phyloP scores from a whole-genome alignment of 139 green algal genomes.

The Coelastrella sp. region DNA sequence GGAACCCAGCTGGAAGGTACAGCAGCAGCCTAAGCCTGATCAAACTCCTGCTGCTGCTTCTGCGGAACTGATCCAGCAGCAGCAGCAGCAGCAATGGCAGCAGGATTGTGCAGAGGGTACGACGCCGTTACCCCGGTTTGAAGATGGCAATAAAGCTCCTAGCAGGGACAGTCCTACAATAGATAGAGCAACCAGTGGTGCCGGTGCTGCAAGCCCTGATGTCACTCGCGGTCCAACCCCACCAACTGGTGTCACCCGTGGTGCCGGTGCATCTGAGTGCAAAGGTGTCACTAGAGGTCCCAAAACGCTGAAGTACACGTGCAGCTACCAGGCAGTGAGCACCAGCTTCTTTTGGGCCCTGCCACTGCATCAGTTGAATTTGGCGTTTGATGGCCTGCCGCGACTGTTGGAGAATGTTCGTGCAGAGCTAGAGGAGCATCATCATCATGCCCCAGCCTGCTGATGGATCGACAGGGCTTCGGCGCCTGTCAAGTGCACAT shows the following conservation, averaged over 20 bases:
- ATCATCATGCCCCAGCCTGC: neutral
- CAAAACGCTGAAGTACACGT: neutral
- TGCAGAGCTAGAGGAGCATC: neutral
- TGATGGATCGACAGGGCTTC: neutral
- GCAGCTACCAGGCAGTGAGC: constrained; percentile 22
- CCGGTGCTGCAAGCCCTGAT: neutral
- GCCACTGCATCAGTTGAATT: constrained; percentile 22
- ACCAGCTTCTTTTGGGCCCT: constrained; percentile 33
- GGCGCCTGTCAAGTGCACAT: too few species aligned
- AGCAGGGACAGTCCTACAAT: neutral
- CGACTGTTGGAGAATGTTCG: constrained; percentile 13
- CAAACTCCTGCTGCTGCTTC: neutral
- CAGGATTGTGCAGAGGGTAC: neutral
- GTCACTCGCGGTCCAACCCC: neutral
- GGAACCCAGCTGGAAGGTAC: neutral
- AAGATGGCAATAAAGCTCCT: neutral
- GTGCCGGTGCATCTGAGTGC: neutral
- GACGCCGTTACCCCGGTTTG: neutral
- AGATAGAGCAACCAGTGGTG: neutral
- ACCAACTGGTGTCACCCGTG: neutral
- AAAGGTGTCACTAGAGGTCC: neutral
- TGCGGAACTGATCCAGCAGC: neutral
- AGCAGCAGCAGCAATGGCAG: constrained; percentile 8
- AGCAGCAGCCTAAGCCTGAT: neutral
- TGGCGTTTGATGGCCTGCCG: neutral